These are phyloP conservation scores for Drechslerella coelobrocha DNA, from an alignment of 2,329 filamentous ascomycete genomes.

Conservation along the genomic window DNA sequence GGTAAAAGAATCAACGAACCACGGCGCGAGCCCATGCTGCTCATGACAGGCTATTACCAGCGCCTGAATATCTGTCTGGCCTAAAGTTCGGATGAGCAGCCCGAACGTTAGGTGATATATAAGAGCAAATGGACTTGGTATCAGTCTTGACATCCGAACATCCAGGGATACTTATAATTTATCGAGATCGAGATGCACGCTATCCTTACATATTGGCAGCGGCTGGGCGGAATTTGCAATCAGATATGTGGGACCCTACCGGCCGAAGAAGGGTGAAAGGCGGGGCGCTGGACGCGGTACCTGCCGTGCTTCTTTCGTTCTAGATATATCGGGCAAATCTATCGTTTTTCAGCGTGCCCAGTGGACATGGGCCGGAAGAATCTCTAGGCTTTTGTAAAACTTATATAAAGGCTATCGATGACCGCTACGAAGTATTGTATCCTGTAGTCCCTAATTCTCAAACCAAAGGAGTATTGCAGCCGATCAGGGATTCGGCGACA, in stretches of 20 bases:
- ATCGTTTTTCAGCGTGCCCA: constrained; percentile 20
- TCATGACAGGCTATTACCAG: constrained; percentile 34
- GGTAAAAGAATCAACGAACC: constrained; percentile 26
- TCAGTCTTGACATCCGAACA: neutral
- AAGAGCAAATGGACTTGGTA: constrained; percentile 17
- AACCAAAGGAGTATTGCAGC: neutral
- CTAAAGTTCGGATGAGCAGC: constrained; percentile 40
- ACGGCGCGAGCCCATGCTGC: constrained; percentile 20
- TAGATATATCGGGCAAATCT: constrained; percentile 2
- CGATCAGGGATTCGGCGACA: constrained; percentile 20
- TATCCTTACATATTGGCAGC: neutral
- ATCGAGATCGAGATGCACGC: neutral
- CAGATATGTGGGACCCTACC: no score
- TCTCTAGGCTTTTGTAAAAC: neutral
- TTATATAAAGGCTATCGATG: constrained; percentile 42
- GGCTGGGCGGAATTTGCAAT: no score
- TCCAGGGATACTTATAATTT: neutral
- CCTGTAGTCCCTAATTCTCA: neutral
- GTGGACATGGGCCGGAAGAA: constrained; percentile 13
- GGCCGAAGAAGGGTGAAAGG: constrained; percentile 4
- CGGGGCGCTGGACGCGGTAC: constrained; percentile 43
- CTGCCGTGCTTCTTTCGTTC: neutral
- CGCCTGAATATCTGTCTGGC: constrained; percentile 15
- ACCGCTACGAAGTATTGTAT: constrained; percentile 5
- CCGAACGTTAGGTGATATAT: constrained; percentile 28